Evolutionary conservation across 2,329 filamentous ascomycete genomes (phyloP).

Genomic region (Verticillium dahliae): DNA sequence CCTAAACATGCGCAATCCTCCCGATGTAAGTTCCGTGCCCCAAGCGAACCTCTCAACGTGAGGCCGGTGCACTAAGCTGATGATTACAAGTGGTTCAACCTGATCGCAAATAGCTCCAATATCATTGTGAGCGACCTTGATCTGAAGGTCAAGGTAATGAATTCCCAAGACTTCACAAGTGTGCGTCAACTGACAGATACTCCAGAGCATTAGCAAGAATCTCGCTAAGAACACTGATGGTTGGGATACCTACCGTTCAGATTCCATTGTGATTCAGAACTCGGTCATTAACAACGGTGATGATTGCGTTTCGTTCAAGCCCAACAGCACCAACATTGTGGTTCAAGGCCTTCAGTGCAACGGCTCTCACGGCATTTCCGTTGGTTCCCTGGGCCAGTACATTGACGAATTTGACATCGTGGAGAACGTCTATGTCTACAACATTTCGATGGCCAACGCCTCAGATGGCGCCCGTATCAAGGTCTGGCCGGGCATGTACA

Average conservation of each 20-base stretch:
- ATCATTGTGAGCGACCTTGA: constrained; percentile 58
- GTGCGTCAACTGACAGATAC: not conserved
- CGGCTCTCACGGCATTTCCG: constrained; percentile 65
- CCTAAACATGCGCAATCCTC: constrained; percentile 54
- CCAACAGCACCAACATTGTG: constrained; percentile 62
- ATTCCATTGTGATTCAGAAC: constrained; percentile 60
- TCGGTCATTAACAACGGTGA: constrained; percentile 59
- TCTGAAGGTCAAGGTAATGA: constrained; percentile 25
- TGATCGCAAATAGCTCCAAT: constrained; percentile 59
- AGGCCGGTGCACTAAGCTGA: not conserved
- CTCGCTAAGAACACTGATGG: constrained; percentile 55
- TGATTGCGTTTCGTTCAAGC: constrained; percentile 70
- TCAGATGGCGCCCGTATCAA: constrained; percentile 66
- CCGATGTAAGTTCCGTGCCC: constrained; percentile 16
- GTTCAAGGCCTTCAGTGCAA: constrained; percentile 63
- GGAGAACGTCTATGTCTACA: constrained; percentile 60
- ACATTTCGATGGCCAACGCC: constrained; percentile 52
- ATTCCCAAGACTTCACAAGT: not conserved
- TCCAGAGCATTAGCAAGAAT: not conserved
- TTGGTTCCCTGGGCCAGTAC: constrained; percentile 68
- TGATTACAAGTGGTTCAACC: constrained; percentile 33
- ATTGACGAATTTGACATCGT: constrained; percentile 57
- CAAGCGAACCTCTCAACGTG: no score
- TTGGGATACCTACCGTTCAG: constrained; percentile 56
- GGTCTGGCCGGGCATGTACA: constrained; percentile 54